phyloP scores from a whole-genome alignment of 345 rosid genomes.

The Sisymbrium altissimum region DNA sequence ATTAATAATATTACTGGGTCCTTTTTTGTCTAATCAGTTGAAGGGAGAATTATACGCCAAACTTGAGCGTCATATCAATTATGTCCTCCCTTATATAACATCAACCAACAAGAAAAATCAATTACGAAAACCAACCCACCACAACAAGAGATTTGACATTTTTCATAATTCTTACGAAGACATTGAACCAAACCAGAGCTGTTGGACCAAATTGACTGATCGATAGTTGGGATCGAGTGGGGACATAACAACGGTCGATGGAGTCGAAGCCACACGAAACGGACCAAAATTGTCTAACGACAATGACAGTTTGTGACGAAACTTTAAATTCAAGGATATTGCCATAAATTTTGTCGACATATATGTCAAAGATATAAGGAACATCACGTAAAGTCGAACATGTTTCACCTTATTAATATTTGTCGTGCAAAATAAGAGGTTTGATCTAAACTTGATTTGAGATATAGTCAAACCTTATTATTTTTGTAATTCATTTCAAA shows the following conservation, averaged over 20 bases:
- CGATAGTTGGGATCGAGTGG: conserved; percentile 26
- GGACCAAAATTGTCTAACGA: conserved; percentile 22
- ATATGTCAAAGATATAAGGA: conserved; percentile 28
- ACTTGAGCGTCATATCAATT: background rate
- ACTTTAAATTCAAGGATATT: conserved; percentile 12
- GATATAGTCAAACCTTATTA: background rate
- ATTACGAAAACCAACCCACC: conserved; percentile 24
- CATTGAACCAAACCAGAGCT: conserved; percentile 17
- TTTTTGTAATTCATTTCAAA: background rate
- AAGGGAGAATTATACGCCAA: background rate
- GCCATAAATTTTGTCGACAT: conserved; percentile 33
- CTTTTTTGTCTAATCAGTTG: background rate
- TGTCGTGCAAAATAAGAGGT: conserved; percentile 13
- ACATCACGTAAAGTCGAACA: conserved; percentile 29
- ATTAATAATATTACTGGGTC: background rate
- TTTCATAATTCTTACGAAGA: conserved; percentile 7
- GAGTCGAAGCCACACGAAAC: conserved; percentile 12
- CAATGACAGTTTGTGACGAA: conserved; percentile 23
- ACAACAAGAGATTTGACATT: conserved; percentile 26
- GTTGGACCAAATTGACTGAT: conserved; percentile 33
- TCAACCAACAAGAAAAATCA: conserved; percentile 17
- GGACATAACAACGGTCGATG: conserved; percentile 30
- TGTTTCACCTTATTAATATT: conserved; percentile 27
- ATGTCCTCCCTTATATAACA: background rate
- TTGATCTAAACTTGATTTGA: conserved; percentile 14